Base-by-base conservation (phyloP, 2,329 filamentous ascomycete species). In the Cryphonectria japonica region DNA sequence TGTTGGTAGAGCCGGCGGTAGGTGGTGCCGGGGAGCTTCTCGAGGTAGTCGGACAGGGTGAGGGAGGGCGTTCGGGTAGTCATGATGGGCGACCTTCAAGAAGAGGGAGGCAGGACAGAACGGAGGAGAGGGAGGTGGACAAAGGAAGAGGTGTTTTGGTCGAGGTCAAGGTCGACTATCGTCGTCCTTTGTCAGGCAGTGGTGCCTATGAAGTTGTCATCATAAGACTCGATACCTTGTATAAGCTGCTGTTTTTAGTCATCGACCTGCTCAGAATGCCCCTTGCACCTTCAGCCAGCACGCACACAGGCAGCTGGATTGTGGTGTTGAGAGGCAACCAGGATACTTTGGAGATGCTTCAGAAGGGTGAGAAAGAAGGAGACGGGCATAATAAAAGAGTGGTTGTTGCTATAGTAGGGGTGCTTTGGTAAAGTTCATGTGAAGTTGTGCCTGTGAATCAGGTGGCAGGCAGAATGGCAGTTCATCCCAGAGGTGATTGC, bases 1-100 rank as follows among this genome's bases (percentile, higher is more conserved):
- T 98, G 95, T 83, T 95, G 92, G 86, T 99, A 99, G 62, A 99
- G 88, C 81, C 93, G 92, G 79, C 90, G 89, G 81, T 98, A 97
- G 50, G 94, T 97, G 59, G 93, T 94, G 74, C 95, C 94, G 66
- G 93, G 93, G 78, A 97, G 91, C 80, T 91, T 90, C 87, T 98
- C 95, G 80, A 98, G 91, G 83, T 97, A 98, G 79, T 98, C 95
- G 79, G 95, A 93, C 71, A 91, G 87, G 74, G 88, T 86, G 73
- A 89, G 84, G 73, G 87, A 86, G 71, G 85, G 85, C 50, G 81
- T 78, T 75, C 78, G 81, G 79, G 80, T 80, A 77, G 85, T 84
- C 85, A 87, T 74, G 62, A 50, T 71, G 70, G 70, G 66, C 69
- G 61, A 64, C 52, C 37, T 46, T 14, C 16, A 43, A 34, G 41